Evolutionary conservation across 2,329 filamentous ascomycete genomes (phyloP), one percentile per base, ranked within the genome.

Genomic region (Pseudogymnoascus sp.): DNA sequence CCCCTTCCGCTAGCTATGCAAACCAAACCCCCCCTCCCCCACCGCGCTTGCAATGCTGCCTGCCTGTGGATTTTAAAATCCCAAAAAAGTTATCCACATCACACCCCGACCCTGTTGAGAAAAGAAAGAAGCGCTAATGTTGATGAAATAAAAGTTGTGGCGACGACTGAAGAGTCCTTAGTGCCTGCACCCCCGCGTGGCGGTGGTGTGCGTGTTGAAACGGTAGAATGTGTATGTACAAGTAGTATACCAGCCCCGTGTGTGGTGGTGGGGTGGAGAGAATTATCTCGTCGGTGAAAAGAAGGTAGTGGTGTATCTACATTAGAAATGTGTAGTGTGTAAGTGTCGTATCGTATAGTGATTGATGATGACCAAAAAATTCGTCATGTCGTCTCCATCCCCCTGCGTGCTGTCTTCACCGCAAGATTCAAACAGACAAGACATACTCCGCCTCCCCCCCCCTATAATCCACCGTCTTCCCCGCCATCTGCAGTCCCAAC

Each of bases 401-500:
- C n/a, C n/a, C n/a, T n/a, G 12, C 35, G 5, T 37, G 35, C 50
- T 11, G 53, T 10, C 4, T 24, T 6, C 26, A 6, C 26, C 6
- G 26, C 26, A 3, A 3, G 3, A 26, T 26, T 26, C 7, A 91
- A 71, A 91, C 79, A 65, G 89, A 92, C 71, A 93, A 81, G 72
- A 93, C 89, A 75, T 91, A 90, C 71, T 81, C 79, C 61, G 78
- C 74, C 56, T 75, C 76, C 67, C 78, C 73, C 62, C 77, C 77
- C 71, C 90, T 89, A 74, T 87, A 86, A 70, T 83, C 85, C 71
- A 87, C 89, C 62, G 81, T 79, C 77, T 90, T 92, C 72, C 91
- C 91, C 64, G 91, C 91, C 82, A 95, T 90, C 73, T 93, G 85
- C 63, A 98, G 82, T 62, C 93, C 95, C 64, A 99, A 84, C 76